Evolutionary conservation across 257 asterid species (phyloP).

Genomic region (Ajuga chamaepitys): DNA sequence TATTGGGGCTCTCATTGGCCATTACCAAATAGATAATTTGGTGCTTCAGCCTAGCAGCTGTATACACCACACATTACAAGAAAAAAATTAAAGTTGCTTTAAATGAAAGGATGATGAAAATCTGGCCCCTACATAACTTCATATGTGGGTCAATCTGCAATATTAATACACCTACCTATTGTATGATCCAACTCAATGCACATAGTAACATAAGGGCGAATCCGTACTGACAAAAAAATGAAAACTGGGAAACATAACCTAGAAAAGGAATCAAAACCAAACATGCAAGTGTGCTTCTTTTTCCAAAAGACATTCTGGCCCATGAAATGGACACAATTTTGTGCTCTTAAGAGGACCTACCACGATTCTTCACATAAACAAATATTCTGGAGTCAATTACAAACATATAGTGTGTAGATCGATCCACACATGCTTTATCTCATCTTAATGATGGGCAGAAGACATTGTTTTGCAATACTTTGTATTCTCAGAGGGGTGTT

Average conservation of each 20-base stretch:
- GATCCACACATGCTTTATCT: not conserved
- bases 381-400: constrained; percentile 6
- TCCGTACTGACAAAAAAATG: not conserved
- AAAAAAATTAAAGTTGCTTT: not conserved
- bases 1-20: not conserved
- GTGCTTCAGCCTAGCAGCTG: not conserved
- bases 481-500: constrained; percentile 18
- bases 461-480: constrained; percentile 2
- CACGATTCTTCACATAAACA: constrained; percentile 17
- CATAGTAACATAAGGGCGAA: constrained; percentile 4
- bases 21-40: not conserved
- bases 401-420: not conserved
- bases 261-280: constrained; percentile 13
- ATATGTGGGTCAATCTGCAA: not conserved
- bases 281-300: constrained; percentile 2
- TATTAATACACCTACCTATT: not conserved
- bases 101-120: constrained; percentile 1
- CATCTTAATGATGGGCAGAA: not conserved
- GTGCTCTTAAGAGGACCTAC: constrained; percentile 14
- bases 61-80: not conserved
- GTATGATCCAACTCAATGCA: not conserved
- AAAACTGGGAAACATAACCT: not conserved
- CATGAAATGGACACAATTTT: constrained; percentile 7
- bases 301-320: constrained; percentile 13
- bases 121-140: constrained; percentile 9